Percentiles rank a stretch among this genome's conserved stretches.
phyloP scores from a whole-genome alignment of 2,329 filamentous ascomycete species.

The Fusarium metavorans region DNA sequence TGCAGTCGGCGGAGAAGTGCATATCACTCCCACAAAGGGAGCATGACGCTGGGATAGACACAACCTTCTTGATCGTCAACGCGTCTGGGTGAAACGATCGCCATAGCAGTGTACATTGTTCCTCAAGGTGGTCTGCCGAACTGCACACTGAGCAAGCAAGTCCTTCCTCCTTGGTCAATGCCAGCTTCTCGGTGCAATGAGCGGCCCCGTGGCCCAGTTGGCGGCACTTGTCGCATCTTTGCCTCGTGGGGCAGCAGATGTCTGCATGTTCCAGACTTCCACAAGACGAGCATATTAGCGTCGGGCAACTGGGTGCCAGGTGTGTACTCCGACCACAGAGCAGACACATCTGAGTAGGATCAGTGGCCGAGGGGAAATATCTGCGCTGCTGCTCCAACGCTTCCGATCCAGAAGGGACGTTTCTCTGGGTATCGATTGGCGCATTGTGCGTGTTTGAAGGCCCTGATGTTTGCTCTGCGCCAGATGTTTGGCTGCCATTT shows the following conservation, averaged over 20 bases:
- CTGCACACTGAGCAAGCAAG: constrained; percentile 72
- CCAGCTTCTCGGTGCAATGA: constrained; percentile 68
- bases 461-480: constrained; percentile 2
- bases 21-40: constrained; percentile 65
- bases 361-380: constrained; percentile 65
- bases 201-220: constrained; percentile 69
- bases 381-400: constrained; percentile 55
- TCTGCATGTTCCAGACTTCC: constrained; percentile 59
- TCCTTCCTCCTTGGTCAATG: constrained; percentile 63
- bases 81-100: constrained; percentile 62
- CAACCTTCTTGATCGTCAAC: constrained; percentile 60
- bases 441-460: constrained; percentile 4
- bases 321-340: constrained; percentile 65
- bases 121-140: constrained; percentile 67
- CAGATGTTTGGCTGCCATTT: constrained; percentile 23
- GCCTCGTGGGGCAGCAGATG: constrained; percentile 62
- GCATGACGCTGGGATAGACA: constrained; percentile 64
- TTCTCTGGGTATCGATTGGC: constrained; percentile 31
- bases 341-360: constrained; percentile 61
- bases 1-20: constrained; percentile 71
- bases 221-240: constrained; percentile 69
- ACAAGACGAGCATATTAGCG: constrained; percentile 62
- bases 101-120: constrained; percentile 71
- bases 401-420: constrained; percentile 46
- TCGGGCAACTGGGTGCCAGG: constrained; percentile 57